Evolutionary conservation across 352 stramenopile genomes (phyloP).

Genomic region (Globisporangium barbulae): DNA sequence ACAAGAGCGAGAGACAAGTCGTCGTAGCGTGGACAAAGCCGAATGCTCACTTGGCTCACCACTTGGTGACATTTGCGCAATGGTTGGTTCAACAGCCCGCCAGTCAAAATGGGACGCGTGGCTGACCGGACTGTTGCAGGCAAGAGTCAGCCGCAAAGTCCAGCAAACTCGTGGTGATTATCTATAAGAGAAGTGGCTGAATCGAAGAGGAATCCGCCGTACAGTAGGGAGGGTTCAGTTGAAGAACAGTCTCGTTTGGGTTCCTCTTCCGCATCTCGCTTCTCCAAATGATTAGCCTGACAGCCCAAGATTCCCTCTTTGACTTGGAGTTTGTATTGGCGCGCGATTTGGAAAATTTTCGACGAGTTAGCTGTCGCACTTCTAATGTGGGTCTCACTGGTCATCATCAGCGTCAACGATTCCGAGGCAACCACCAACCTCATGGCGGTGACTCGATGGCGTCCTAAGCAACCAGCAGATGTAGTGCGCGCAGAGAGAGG

Average conservation of each 20-base stretch:
- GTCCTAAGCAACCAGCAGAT: not conserved
- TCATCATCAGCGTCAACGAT: not conserved
- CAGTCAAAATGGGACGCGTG: not conserved
- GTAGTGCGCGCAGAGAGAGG: not conserved
- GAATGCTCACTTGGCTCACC: conserved; percentile 3
- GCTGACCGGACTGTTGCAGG: not conserved
- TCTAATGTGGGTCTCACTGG: not conserved
- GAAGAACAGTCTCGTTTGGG: conserved; percentile 4
- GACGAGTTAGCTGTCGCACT: not conserved
- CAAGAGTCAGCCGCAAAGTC: not conserved
- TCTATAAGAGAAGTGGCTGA: not conserved
- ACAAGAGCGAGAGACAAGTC: conserved; percentile 6
- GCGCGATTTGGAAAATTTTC: not conserved
- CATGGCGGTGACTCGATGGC: not conserved
- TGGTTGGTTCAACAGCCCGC: not conserved
- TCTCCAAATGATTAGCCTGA: not conserved
- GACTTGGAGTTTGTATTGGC: not conserved
- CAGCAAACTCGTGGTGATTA: not conserved
- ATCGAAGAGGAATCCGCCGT: not conserved
- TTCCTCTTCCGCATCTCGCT: not conserved
- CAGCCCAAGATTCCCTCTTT: not conserved
- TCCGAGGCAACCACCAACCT: not conserved
- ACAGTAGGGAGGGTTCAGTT: conserved; percentile 2
- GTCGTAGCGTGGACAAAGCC: conserved; percentile 5
- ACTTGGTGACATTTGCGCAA: not conserved